Evolutionary conservation across 176 grass and related monocot genomes (phyloP), one percentile per base, ranked within the genome.

Genomic region (Oryza rufipogon): DNA sequence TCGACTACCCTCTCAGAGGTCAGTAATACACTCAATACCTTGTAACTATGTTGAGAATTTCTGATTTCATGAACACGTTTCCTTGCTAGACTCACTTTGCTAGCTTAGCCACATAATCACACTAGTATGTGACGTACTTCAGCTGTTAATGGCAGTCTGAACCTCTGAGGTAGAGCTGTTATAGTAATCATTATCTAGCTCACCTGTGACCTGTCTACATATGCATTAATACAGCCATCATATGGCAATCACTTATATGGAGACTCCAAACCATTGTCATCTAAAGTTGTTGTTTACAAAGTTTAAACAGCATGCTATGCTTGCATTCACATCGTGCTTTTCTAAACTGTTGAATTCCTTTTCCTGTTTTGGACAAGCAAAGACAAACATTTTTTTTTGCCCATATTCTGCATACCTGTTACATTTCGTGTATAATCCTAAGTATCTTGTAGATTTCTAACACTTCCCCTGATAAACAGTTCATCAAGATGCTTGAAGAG

Each of bases 401-500:
- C n/a, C 58, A 63, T 63, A 23, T 63, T 63, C n/a, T 4, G n/a
- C 2, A 8, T 41, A 4, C 52, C 7, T 20, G 52, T 11, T 41
- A 41, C 39, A 41, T 1, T 41, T 41, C 39, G 39, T 41, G 39
- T 41, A 41, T 8, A 41, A 41, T 41, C 39, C 39, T 41, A 41
- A 36, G 5, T 38, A 17, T 12, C 20, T 22, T 5, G 16, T 63
- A 23, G 20, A 23, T 63, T 63, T 63, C 19, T 63, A 63, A 63
- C 58, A 9, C 8, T 63, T 63, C 9, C 14, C 20, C 15, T 49
- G 14, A 32, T 88, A 38, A 64, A 22, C 80, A 99, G 96, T 99
- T 99, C 78, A 99, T 99, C 66, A 90, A 90, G 85, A 61, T 87
- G 75, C 81, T 96, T 52, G 89, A 91, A 39, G 80, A 92, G 79